phyloP scores from a whole-genome alignment of 2,329 filamentous ascomycete species.

The Verticillium albo-atrum region DNA sequence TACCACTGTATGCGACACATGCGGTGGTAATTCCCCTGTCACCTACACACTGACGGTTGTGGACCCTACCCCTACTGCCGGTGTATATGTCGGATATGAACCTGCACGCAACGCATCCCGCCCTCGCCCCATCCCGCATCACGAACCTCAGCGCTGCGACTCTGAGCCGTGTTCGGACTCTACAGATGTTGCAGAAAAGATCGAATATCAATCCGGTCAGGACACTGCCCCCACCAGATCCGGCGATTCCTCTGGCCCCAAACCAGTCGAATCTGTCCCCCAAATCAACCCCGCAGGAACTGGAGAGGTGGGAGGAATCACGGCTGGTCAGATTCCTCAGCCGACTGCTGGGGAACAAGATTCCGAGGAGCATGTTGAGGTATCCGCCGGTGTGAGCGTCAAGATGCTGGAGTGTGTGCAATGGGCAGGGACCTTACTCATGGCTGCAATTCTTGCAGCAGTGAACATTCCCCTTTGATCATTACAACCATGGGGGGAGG shows the following conservation, averaged over 20 bases:
- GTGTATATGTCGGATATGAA: not conserved
- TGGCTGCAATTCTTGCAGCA: not conserved
- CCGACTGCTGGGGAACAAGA: too few relatives aligned
- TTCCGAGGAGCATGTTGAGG: not conserved
- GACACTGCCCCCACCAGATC: too few relatives aligned
- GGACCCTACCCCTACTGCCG: not conserved
- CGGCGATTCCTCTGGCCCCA: too few relatives aligned
- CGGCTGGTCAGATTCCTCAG: not conserved
- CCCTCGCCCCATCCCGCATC: not conserved
- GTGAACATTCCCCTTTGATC: slow-evolving; percentile 10
- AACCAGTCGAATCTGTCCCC: too few relatives aligned
- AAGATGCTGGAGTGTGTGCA: not conserved
- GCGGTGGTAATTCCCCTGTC: not conserved
- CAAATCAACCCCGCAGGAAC: not conserved
- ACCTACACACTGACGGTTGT: not conserved
- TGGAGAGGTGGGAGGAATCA: not conserved
- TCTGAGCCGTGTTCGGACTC: too few relatives aligned
- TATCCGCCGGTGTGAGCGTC: not conserved
- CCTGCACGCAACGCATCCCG: not conserved
- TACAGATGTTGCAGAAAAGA: too few relatives aligned
- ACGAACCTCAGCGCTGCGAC: too few relatives aligned
- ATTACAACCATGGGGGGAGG: too few relatives aligned
- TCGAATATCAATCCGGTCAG: too few relatives aligned
- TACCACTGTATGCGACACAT: not conserved
- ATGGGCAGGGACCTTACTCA: not conserved